phyloP scores from a whole-genome alignment of 176 grass and related monocot species.

The Oryza australiensis region DNA sequence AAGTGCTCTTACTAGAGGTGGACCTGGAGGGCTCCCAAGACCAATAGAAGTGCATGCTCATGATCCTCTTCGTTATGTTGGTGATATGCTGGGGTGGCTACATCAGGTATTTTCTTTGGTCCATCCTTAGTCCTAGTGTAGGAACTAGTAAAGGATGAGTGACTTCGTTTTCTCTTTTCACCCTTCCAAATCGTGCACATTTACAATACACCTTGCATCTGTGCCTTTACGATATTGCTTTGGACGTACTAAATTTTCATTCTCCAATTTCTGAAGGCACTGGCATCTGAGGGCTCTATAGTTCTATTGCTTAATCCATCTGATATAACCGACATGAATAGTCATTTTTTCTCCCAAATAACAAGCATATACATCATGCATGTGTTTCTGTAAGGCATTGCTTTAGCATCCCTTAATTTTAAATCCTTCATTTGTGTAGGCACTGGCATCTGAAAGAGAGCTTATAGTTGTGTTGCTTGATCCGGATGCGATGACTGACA shows the following conservation, averaged over 20 bases:
- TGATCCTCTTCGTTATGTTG: constrained; percentile 95
- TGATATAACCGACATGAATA: neutral
- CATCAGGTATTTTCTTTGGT: constrained; percentile 75
- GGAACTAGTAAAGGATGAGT: constrained; percentile 1
- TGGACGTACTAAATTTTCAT: neutral
- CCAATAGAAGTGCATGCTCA: constrained; percentile 99
- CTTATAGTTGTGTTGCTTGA: constrained; percentile 79
- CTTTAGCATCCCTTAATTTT: constrained; percentile 22
- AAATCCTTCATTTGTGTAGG: constrained; percentile 50
- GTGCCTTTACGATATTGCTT: neutral
- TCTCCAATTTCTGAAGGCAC: neutral
- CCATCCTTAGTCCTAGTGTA: constrained; percentile 14
- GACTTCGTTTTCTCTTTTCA: neutral
- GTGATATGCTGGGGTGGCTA: constrained; percentile 97
- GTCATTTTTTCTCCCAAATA: neutral
- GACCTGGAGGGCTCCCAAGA: constrained; percentile 85
- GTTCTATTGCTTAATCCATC: neutral
- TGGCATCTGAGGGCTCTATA: neutral
- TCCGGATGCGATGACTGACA: constrained; percentile 70
- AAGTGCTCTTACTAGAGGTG: constrained; percentile 96
- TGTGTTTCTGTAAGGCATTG: constrained; percentile 15
- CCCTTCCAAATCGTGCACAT: neutral
- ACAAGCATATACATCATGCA: neutral
- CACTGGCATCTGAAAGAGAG: constrained; percentile 96
- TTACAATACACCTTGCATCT: neutral